Evolutionary conservation across 768 basidiomycete genomes (phyloP).

Genomic region (Tremella fuciformis): DNA sequence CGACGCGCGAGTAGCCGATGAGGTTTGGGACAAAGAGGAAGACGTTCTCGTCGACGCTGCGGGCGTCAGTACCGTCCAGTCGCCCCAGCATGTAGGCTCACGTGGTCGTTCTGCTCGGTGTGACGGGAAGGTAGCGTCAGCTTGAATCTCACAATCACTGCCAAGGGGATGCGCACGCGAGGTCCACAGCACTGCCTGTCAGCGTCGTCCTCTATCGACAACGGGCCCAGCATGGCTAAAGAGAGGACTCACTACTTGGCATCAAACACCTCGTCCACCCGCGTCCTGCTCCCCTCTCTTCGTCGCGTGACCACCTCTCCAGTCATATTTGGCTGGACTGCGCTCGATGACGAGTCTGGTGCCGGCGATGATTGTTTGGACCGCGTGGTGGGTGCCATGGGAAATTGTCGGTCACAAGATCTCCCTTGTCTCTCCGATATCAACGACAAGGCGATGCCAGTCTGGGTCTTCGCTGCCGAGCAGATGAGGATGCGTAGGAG

Average conservation of each 20-base stretch:
- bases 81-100: conserved; percentile 15
- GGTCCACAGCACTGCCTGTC: conserved; percentile 43
- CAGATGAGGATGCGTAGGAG: too few species aligned
- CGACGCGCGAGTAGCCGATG: conserved; percentile 84
- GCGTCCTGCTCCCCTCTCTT: conserved; percentile 35
- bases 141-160: neutral
- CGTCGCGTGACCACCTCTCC: conserved; percentile 16
- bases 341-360: conserved; percentile 11
- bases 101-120: conserved; percentile 29
- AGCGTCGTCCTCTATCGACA: conserved; percentile 3
- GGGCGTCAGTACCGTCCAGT: conserved; percentile 7
- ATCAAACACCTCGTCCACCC: conserved; percentile 47
- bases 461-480: too few species aligned
- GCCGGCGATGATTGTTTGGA: conserved; percentile 36
- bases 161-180: conserved; percentile 35
- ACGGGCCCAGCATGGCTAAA: neutral
- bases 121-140: neutral
- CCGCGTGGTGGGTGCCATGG: conserved; percentile 35
- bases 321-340: neutral
- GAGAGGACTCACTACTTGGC: conserved; percentile 46
- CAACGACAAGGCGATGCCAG: too few species aligned
- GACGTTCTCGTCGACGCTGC: conserved; percentile 71
- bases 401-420: neutral
- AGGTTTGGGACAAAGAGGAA: conserved; percentile 96
- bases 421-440: too few species aligned